Evolutionary conservation across 164 flowering plant genomes (phyloP).

Genomic region (Cinnamomum micranthum): DNA sequence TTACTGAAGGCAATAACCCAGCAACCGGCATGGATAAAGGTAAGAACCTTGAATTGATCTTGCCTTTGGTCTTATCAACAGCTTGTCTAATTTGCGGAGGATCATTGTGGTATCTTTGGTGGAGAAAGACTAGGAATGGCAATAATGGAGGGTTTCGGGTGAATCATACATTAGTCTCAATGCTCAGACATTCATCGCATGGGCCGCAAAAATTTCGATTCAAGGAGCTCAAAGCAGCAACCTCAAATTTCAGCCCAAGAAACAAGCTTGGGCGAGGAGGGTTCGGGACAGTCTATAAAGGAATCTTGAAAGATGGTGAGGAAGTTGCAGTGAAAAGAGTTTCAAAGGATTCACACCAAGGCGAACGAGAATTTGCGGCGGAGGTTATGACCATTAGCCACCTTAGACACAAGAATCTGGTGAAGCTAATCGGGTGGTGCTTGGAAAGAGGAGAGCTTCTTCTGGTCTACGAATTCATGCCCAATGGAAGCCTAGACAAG

Average conservation of each 20-base stretch:
- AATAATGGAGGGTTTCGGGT: background rate
- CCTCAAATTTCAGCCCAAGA: slow-evolving; percentile 35
- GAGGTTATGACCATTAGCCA: slow-evolving; percentile 59
- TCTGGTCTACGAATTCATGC: slow-evolving; percentile 61
- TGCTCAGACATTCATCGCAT: slow-evolving; percentile 25
- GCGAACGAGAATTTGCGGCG: slow-evolving; percentile 50
- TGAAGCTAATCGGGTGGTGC: slow-evolving; percentile 64
- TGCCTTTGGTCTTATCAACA: slow-evolving; percentile 24
- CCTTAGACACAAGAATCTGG: slow-evolving; percentile 59
- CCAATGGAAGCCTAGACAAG: slow-evolving; percentile 58
- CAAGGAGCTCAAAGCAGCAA: slow-evolving; percentile 48
- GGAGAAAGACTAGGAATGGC: background rate
- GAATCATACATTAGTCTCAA: slow-evolving; percentile 23
- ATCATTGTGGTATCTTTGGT: slow-evolving; percentile 8
- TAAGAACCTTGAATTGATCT: background rate
- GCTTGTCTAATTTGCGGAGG: slow-evolving; percentile 5
- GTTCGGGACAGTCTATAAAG: slow-evolving; percentile 62
- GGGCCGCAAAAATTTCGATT: slow-evolving; percentile 42
- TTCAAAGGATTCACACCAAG: slow-evolving; percentile 36
- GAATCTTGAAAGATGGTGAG: slow-evolving; percentile 22
- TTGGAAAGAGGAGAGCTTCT: slow-evolving; percentile 47
- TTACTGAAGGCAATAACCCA: background rate
- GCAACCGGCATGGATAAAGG: no score
- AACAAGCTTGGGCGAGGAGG: slow-evolving; percentile 68
- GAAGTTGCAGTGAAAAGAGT: slow-evolving; percentile 59